Percentiles rank a stretch among this genome's conserved stretches.
phyloP scores from a whole-genome alignment of 192 early-diverging fungal genomes.

The Backusella morwellensis region DNA sequence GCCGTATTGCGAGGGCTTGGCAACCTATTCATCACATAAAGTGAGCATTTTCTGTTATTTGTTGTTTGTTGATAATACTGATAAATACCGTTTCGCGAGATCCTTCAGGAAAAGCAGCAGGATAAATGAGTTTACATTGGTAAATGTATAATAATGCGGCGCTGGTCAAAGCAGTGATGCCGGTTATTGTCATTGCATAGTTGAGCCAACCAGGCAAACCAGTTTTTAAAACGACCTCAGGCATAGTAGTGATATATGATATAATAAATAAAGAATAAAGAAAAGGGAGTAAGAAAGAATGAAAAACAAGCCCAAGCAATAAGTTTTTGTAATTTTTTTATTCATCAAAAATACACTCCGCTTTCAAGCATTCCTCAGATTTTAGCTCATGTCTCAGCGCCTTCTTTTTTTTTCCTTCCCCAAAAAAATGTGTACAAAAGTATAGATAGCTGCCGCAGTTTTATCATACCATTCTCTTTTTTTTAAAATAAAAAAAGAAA shows the following conservation, averaged over 20 bases:
- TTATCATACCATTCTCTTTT: neutral
- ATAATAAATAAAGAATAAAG: conserved; percentile 8
- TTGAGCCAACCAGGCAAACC: conserved; percentile 43
- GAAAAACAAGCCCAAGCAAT: neutral
- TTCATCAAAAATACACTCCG: neutral
- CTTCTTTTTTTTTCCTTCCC: no score
- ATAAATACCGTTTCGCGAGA: conserved; percentile 45
- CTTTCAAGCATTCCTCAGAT: neutral
- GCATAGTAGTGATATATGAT: neutral
- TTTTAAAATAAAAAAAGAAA: neutral
- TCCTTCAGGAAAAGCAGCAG: conserved; percentile 56
- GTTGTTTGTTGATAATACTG: neutral
- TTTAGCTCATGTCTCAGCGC: neutral
- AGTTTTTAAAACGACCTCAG: conserved; percentile 11
- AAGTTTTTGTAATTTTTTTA: conserved; percentile 1
- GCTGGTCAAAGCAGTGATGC: conserved; percentile 43
- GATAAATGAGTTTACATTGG: conserved; percentile 79
- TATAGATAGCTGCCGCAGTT: no score
- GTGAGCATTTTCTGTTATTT: neutral
- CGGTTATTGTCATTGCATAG: conserved; percentile 45
- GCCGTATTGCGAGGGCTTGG: conserved; percentile 67
- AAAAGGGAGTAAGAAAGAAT: neutral
- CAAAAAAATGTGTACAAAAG: no score
- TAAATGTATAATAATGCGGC: conserved; percentile 62
- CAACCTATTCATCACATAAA: conserved; percentile 42